phyloP scores from a whole-genome alignment of 2,329 filamentous ascomycete genomes.

The Scedosporium minutisporum region DNA sequence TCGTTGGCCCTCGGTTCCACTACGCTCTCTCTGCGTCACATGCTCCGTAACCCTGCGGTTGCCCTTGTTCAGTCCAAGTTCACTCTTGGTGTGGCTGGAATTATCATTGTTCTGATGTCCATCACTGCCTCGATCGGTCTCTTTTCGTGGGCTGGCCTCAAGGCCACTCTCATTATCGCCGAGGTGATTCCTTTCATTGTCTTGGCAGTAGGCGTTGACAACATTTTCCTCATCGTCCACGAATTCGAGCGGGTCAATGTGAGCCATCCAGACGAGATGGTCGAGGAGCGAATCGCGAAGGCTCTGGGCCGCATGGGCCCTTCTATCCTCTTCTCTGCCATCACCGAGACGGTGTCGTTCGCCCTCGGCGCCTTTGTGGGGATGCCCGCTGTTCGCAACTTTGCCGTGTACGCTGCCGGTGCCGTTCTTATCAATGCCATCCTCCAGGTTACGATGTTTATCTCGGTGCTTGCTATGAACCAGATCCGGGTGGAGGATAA shows the following conservation, averaged over 20 bases:
- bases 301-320: constrained; percentile 94
- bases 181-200: constrained; percentile 98
- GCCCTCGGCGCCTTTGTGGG: constrained; percentile 86
- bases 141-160: constrained; percentile 85
- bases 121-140: constrained; percentile 91
- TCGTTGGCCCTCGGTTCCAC: constrained; percentile 87
- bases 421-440: constrained; percentile 95
- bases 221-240: constrained; percentile 97
- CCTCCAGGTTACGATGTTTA: constrained; percentile 95
- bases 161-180: constrained; percentile 93
- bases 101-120: constrained; percentile 93
- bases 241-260: constrained; percentile 94
- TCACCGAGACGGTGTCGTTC: constrained; percentile 90
- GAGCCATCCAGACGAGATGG: constrained; percentile 78
- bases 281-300: constrained; percentile 76
- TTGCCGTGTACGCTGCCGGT: constrained; percentile 90
- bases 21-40: constrained; percentile 64
- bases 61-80: constrained; percentile 95
- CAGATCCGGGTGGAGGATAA: constrained; percentile 82
- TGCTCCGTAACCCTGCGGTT: constrained; percentile 73
- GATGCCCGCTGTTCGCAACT: constrained; percentile 97
- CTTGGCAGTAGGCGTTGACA: constrained; percentile 92
- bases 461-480: constrained; percentile 84
- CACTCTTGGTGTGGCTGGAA: constrained; percentile 85
- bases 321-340: constrained; percentile 89